phyloP scores from a whole-genome alignment of 2,329 filamentous ascomycete genomes.

The Botrytis medusae region DNA sequence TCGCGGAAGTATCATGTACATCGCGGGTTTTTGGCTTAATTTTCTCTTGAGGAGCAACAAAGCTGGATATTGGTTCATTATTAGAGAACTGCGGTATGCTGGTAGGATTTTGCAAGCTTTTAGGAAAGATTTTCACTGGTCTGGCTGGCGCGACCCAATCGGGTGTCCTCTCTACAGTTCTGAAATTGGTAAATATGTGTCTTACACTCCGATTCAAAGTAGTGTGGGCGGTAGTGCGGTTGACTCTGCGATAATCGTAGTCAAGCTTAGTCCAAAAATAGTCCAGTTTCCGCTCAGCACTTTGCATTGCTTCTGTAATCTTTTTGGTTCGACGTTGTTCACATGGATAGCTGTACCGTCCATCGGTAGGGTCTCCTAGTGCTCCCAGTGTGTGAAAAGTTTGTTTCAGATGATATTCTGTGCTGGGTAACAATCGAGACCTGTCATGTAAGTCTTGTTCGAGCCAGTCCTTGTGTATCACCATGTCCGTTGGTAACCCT shows the following conservation, averaged over 20 bases:
- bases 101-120: neutral
- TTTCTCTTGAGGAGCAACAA: neutral
- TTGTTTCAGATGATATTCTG: neutral
- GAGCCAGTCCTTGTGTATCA: neutral
- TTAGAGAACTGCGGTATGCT: neutral
- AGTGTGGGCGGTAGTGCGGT: no score
- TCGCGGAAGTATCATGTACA: neutral
- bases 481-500: neutral
- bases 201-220: neutral
- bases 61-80: neutral
- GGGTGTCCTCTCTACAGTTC: neutral
- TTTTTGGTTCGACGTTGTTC: neutral
- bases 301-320: neutral
- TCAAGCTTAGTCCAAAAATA: neutral
- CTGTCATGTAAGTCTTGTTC: neutral
- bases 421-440: fast-evolving
- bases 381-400: neutral
- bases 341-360: neutral
- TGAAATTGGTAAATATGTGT: neutral
- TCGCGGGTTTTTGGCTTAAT: neutral
- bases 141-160: neutral
- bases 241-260: neutral
- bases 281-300: neutral
- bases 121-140: neutral
- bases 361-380: neutral